Conservation (phyloP, 208 protist species). For the Leptomonas seymouri region DNA sequence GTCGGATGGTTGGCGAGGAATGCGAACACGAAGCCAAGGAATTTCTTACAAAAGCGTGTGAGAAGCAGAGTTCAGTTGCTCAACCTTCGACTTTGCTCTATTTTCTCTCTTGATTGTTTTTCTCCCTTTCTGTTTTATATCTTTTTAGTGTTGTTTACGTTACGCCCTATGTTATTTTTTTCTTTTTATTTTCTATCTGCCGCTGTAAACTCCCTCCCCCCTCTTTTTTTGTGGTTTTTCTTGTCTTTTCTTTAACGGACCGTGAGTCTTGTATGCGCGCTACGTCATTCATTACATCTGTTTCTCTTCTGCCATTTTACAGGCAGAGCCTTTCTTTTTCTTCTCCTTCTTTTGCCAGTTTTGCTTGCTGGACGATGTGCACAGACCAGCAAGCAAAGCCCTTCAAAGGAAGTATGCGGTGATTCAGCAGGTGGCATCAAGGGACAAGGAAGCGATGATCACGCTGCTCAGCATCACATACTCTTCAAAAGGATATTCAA, state of each 20-base stretch:
- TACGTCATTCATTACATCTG: not conserved
- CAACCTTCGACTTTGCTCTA: too few species aligned
- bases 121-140: too few species aligned
- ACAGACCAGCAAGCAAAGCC: too few species aligned
- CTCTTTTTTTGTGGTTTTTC: constrained; percentile 1
- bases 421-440: not conserved
- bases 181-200: constrained; percentile 7
- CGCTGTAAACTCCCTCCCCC: not conserved
- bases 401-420: too few species aligned
- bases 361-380: too few species aligned
- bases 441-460: constrained; percentile 3
- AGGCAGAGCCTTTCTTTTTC: not conserved
- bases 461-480: not conserved
- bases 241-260: not conserved
- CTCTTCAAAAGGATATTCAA: not conserved
- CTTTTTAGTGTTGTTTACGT: too few species aligned
- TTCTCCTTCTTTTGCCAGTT: not conserved
- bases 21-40: constrained; percentile 1
- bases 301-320: constrained; percentile 2
- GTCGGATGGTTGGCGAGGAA: not conserved
- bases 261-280: too few species aligned
- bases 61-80: too few species aligned
- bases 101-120: too few species aligned
- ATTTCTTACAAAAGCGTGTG: too few species aligned
- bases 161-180: too few species aligned